Base-by-base conservation (phyloP, 1,139 yeast species). In the Lodderomyces beijingensis region DNA sequence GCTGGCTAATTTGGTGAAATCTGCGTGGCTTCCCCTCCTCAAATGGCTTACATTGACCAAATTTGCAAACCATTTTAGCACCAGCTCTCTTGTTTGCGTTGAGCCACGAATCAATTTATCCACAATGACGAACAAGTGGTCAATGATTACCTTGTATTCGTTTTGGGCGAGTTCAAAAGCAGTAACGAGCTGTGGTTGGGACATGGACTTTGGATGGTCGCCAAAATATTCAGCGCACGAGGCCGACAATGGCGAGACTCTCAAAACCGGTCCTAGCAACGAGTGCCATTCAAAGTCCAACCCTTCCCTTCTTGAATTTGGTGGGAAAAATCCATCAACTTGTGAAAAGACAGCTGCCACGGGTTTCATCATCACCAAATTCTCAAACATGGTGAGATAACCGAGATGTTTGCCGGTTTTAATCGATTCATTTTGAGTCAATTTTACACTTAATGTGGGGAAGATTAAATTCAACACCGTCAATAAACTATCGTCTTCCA, bases 1-100 rank as follows among this genome's bases (percentile, higher is more conserved):
- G 5, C 87, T 69, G 1, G 95, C 78, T 33, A 85, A 64, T 35
- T 77, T 73, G 13, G 69, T 62, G 6, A 75, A 72, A 47, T 84
- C 81, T 3, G 91, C 84, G 54, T 85, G 95, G 45, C 85, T 79
- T 30, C 96, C 96, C 45, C 85, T 74, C 57, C 97, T 76, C 47
- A 86, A 72, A 57, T 89, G 96, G 53, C 89, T 88, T 38, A 75
- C 67, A 49, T 89, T 86, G 14, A 87, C 71, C 28, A 88, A 69
- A 25, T 70, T 71, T 2, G 83, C 83, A 55, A 89, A 77, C 70
- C 82, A 88, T 34, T 65, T 55, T 41, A 91, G 59, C 34, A 89
- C 53, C 28, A 64, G 77, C 25, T 60, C 62, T 42, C 97, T 70
- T 0, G 95, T 73, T 24, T 66, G 63, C 0, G 73, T 57, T 2